These are phyloP conservation scores for Circinella umbellata DNA, from an alignment of 371 early-diverging fungal genomes.

Conservation along the genomic window DNA sequence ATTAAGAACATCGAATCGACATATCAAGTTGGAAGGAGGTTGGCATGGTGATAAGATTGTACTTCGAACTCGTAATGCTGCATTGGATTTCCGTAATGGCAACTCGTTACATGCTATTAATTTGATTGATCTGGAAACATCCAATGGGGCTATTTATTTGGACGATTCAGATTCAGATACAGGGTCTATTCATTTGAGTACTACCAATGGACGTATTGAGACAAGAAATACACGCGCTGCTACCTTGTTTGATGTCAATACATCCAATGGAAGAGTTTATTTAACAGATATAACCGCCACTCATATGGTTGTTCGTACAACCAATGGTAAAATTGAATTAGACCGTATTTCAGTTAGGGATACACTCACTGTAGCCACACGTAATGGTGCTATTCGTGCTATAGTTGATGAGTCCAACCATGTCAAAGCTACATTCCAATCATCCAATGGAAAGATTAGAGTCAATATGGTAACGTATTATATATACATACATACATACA, in stretches of 20 bases:
- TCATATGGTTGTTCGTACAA: neutral
- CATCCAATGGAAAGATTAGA: constrained; percentile 1
- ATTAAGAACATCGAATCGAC: neutral
- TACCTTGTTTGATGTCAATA: neutral
- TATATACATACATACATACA: too few species aligned
- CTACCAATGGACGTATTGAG: neutral
- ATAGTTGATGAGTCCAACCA: neutral
- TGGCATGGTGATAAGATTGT: neutral
- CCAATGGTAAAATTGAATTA: neutral
- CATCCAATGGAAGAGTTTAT: neutral
- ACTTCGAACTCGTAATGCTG: neutral
- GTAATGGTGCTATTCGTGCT: neutral
- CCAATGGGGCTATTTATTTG: constrained; percentile 1
- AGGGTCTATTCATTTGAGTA: neutral
- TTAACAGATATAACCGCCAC: neutral
- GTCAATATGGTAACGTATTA: neutral
- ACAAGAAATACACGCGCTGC: neutral
- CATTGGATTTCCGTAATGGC: neutral
- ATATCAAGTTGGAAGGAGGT: neutral
- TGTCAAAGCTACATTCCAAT: neutral
- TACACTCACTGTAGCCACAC: neutral
- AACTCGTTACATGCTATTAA: neutral
- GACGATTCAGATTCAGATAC: neutral
- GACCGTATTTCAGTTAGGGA: neutral
- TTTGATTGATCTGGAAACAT: neutral